phyloP scores from a whole-genome alignment of 2,329 filamentous ascomycete species.

The Nemania sp. region DNA sequence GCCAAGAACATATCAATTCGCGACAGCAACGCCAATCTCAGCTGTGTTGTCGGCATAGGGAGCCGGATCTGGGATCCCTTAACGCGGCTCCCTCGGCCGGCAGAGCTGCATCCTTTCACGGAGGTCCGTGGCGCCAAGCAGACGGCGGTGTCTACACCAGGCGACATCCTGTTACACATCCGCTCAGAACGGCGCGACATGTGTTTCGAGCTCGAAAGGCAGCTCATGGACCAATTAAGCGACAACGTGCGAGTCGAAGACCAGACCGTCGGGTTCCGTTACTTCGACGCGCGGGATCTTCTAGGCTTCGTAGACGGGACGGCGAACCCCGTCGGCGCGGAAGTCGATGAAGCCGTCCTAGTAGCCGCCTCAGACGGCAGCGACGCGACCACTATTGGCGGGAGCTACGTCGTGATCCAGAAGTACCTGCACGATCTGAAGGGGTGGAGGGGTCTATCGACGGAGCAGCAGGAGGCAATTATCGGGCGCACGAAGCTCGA shows the following conservation, averaged over 20 bases:
- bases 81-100: conserved; percentile 47
- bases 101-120: conserved; percentile 55
- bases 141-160: conserved; percentile 57
- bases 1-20: conserved; percentile 58
- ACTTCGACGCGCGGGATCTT: conserved; percentile 61
- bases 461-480: conserved; percentile 57
- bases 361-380: conserved; percentile 46
- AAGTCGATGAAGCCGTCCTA: too few relatives aligned
- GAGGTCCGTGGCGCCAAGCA: conserved; percentile 52
- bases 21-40: conserved; percentile 49
- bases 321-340: conserved; percentile 56
- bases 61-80: conserved; percentile 54
- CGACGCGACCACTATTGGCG: conserved; percentile 45
- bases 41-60: conserved; percentile 59
- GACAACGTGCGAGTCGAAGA: conserved; percentile 53
- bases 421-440: conserved; percentile 60
- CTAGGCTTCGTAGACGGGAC: conserved; percentile 64
- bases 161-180: conserved; percentile 62
- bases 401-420: conserved; percentile 62
- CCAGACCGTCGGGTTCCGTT: conserved; percentile 60
- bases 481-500: conserved; percentile 62
- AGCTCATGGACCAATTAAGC: conserved; percentile 53
- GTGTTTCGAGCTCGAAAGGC: conserved; percentile 61
- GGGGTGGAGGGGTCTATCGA: conserved; percentile 49
- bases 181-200: conserved; percentile 59